phyloP scores from a whole-genome alignment of 2,329 filamentous ascomycete genomes.

The Penicillium nordicum region DNA sequence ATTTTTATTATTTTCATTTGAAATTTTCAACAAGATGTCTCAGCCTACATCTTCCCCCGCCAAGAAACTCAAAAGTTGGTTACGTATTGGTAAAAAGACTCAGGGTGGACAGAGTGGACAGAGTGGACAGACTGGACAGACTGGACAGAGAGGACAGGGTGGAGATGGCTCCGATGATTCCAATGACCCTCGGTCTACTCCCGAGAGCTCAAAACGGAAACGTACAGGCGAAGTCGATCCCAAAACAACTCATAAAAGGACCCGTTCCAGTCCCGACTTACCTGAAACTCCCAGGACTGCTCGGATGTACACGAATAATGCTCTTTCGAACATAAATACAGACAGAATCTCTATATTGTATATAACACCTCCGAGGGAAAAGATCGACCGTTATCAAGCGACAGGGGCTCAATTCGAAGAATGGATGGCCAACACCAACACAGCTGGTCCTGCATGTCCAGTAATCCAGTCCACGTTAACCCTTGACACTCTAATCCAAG shows the following conservation, averaged over 20 bases:
- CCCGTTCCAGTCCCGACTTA: background rate
- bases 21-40: background rate
- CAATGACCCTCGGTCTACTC: no score
- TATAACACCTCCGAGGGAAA: fast-evolving
- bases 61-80: background rate
- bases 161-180: no score
- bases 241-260: no score
- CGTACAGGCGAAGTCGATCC: background rate
- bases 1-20: background rate
- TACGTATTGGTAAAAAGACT: background rate
- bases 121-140: no score
- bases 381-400: fast-evolving
- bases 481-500: fast-evolving
- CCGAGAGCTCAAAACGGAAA: no score
- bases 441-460: background rate
- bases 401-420: background rate
- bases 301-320: fast-evolving
- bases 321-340: background rate
- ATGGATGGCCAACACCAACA: background rate
- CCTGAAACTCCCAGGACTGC: fast-evolving
- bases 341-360: background rate
- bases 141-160: background rate
- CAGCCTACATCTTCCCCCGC: background rate
- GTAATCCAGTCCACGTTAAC: background rate
- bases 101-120: background rate